These are phyloP conservation scores for Daldinia bambusicola DNA, from an alignment of 495 filamentous ascomycete species.

Conservation along the genomic window DNA sequence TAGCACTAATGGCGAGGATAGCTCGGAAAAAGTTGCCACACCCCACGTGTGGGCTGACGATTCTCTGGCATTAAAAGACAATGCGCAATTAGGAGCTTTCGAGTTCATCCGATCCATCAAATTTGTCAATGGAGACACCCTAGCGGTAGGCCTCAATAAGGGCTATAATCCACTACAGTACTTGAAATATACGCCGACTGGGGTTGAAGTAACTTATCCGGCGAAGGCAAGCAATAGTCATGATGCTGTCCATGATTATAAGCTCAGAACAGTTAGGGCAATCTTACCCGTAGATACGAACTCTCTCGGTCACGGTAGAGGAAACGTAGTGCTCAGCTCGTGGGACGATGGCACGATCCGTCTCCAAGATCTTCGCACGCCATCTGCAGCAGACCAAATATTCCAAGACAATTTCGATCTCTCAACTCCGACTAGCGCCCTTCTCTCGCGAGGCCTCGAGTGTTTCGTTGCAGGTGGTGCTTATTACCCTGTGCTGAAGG, in stretches of 20 bases:
- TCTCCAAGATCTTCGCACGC: conserved; percentile 57
- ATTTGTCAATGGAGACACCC: conserved; percentile 51
- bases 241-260: conserved; percentile 12
- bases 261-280: conserved; percentile 44
- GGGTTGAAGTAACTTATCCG: conserved; percentile 46
- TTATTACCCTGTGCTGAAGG: conserved; percentile 50
- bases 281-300: conserved; percentile 52
- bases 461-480: conserved; percentile 56
- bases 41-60: conserved; percentile 22
- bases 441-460: conserved; percentile 56
- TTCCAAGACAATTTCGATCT: conserved; percentile 60
- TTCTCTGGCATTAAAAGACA: conserved; percentile 24
- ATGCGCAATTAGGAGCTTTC: conserved; percentile 17
- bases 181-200: conserved; percentile 52
- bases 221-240: conserved; percentile 18
- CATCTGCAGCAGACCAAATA: conserved; percentile 49
- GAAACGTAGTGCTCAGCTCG: conserved; percentile 55
- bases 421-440: conserved; percentile 50
- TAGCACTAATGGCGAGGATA: not conserved
- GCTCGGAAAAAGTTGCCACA: not conserved
- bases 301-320: conserved; percentile 42
- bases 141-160: conserved; percentile 53
- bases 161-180: conserved; percentile 52
- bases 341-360: conserved; percentile 60
- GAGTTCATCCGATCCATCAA: conserved; percentile 46